Evolutionary conservation across 306 rosid species (phyloP).

Genomic region (Cucurbita moschata): DNA sequence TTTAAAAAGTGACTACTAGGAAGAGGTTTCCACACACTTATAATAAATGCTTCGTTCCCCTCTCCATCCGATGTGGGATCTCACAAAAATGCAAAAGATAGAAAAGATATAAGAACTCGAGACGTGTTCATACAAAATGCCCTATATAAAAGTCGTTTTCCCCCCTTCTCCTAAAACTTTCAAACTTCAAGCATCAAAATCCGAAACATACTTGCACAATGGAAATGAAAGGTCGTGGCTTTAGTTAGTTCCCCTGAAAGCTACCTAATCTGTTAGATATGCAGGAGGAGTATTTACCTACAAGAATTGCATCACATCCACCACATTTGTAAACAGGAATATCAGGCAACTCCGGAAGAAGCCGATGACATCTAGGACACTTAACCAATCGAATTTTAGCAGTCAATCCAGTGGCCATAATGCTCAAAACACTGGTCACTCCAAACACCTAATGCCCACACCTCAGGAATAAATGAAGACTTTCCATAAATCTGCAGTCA

Average conservation of each 20-base stretch:
- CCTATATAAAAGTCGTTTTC: background rate
- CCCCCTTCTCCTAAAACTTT: background rate
- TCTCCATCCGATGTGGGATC: too few relatives aligned
- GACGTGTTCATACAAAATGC: background rate
- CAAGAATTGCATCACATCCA: conserved; percentile 56
- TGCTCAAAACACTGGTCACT: background rate
- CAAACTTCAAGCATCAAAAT: background rate
- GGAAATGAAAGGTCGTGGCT: background rate
- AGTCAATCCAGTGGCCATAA: conserved; percentile 16
- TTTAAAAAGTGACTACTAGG: too few relatives aligned
- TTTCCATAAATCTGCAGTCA: background rate
- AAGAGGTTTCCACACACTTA: too few relatives aligned
- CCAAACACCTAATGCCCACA: background rate
- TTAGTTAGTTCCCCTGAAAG: background rate
- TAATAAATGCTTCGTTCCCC: too few relatives aligned
- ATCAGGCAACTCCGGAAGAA: conserved; percentile 53
- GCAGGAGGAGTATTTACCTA: conserved; percentile 30
- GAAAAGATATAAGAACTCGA: background rate
- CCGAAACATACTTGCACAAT: background rate
- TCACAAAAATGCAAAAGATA: background rate
- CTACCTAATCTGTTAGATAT: background rate
- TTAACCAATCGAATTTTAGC: conserved; percentile 45
- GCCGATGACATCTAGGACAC: conserved; percentile 57
- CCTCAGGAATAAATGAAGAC: background rate
- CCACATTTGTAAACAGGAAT: conserved; percentile 64